Conservation (phyloP, 1,139 yeast species). For the Taphrina deformans region DNA sequence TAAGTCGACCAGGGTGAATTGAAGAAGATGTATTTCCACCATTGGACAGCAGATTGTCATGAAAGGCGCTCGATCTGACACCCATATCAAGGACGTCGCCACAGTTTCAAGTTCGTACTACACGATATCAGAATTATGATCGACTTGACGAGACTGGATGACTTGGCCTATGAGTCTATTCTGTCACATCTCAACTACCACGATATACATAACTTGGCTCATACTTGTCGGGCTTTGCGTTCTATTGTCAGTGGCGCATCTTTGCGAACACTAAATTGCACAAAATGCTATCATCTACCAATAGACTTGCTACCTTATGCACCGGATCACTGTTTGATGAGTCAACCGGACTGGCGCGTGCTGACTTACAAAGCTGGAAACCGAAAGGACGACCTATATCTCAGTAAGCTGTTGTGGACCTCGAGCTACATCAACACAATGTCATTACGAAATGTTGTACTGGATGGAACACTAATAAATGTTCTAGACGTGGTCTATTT, state of each 20-base stretch:
- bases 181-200: not conserved
- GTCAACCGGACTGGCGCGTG: not conserved
- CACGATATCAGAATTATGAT: too few relatives aligned
- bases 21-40: too few relatives aligned
- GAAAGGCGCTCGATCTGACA: too few relatives aligned
- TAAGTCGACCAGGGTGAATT: too few relatives aligned
- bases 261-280: conserved; percentile 1
- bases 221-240: conserved; percentile 1
- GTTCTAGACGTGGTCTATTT: not conserved
- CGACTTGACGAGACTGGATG: not conserved
- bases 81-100: too few relatives aligned
- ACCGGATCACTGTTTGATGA: not conserved
- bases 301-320: not conserved
- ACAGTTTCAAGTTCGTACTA: too few relatives aligned
- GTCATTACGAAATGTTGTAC: not conserved
- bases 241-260: not conserved
- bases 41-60: too few relatives aligned
- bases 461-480: conserved; percentile 10
- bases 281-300: not conserved
- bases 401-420: not conserved
- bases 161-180: not conserved
- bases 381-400: not conserved
- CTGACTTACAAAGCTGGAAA: not conserved
- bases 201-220: not conserved
- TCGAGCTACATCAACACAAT: conserved; percentile 1